Conservation (phyloP, 2,329 filamentous ascomycete genomes). For the Annulohypoxylon truncatum region DNA sequence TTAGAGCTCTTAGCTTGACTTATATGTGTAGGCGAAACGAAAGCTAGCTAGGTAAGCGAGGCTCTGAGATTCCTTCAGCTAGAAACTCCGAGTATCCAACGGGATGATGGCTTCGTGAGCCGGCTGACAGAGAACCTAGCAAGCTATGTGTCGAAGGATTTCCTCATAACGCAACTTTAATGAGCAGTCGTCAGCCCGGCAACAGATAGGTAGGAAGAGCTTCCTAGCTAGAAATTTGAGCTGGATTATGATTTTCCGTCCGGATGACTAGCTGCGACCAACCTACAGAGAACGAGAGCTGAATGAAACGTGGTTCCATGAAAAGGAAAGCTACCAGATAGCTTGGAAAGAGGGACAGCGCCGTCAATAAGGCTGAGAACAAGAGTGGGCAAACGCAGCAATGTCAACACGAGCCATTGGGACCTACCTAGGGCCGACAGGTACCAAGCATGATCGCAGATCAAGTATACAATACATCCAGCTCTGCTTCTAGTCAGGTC, state of each 20-base stretch:
- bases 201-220: constrained; percentile 13
- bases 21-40: constrained; percentile 30
- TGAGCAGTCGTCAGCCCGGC: constrained; percentile 19
- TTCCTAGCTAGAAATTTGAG: constrained; percentile 18
- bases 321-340: constrained; percentile 24
- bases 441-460: constrained; percentile 36
- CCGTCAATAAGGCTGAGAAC: constrained; percentile 41
- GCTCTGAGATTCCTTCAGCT: constrained; percentile 21
- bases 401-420: constrained; percentile 38
- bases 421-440: constrained; percentile 33
- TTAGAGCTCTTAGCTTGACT: constrained; percentile 21
- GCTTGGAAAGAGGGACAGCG: constrained; percentile 31
- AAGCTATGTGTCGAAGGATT: constrained; percentile 28
- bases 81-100: constrained; percentile 31
- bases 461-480: constrained; percentile 40
- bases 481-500: constrained; percentile 39
- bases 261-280: constrained; percentile 23
- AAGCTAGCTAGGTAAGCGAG: constrained; percentile 19
- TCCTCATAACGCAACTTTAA: constrained; percentile 20
- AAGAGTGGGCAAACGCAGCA: constrained; percentile 25
- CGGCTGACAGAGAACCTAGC: constrained; percentile 14
- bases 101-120: constrained; percentile 13
- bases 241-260: constrained; percentile 18
- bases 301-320: constrained; percentile 24
- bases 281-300: constrained; percentile 23